Evolutionary conservation across 2,329 filamentous ascomycete species (phyloP).

Genomic region (Chrysosporium keratinophilum): DNA sequence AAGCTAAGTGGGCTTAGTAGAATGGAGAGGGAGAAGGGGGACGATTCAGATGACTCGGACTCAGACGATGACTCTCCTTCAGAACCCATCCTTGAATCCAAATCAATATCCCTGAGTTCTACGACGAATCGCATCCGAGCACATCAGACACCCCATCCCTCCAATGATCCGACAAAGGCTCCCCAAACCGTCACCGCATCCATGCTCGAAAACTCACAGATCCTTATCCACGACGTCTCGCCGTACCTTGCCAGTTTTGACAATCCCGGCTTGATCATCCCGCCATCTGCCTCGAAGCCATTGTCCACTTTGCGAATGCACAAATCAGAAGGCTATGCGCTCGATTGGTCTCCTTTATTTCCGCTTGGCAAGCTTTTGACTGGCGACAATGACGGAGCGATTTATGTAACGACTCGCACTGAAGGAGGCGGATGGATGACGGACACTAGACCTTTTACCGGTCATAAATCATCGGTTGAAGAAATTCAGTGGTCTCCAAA

Average conservation of each 20-base stretch:
- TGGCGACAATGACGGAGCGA: slow-evolving; percentile 80
- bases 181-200: slow-evolving; percentile 76
- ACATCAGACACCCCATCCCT: slow-evolving; percentile 63
- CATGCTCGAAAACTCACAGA: slow-evolving; percentile 81
- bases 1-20: slow-evolving; percentile 86
- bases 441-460: slow-evolving; percentile 70
- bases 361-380: slow-evolving; percentile 78
- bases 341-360: slow-evolving; percentile 88
- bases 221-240: slow-evolving; percentile 90
- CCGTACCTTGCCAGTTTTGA: slow-evolving; percentile 84
- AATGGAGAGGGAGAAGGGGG: slow-evolving; percentile 65
- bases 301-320: slow-evolving; percentile 80
- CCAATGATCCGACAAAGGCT: slow-evolving; percentile 54
- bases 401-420: slow-evolving; percentile 76
- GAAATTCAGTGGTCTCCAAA: slow-evolving; percentile 95
- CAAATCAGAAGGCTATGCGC: slow-evolving; percentile 83
- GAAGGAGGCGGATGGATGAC: slow-evolving; percentile 85
- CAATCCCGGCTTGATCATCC: slow-evolving; percentile 68
- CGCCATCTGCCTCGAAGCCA: slow-evolving; percentile 77
- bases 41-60: slow-evolving; percentile 58
- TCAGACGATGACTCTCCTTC: slow-evolving; percentile 60
- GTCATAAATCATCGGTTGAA: slow-evolving; percentile 78
- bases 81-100: slow-evolving; percentile 89
- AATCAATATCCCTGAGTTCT: slow-evolving; percentile 71
- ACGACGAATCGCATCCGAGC: slow-evolving; percentile 90